These are phyloP conservation scores for Phylloporus arenicola DNA, from an alignment of 768 basidiomycete species.

Conservation along the genomic window DNA sequence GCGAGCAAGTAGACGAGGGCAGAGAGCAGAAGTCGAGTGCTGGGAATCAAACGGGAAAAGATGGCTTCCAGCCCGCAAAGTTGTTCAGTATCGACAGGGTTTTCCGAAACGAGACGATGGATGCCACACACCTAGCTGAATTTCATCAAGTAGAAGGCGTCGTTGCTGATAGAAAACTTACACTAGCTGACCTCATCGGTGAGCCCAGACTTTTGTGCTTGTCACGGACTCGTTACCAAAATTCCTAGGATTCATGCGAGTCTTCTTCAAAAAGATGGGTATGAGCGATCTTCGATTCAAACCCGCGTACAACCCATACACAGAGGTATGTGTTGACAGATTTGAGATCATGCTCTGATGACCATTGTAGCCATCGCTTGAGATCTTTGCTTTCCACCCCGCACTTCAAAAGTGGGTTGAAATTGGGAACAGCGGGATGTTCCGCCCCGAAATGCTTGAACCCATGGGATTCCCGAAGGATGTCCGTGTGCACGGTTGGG, in stretches of 20 bases:
- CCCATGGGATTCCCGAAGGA: conserved; percentile 98
- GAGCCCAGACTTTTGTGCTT: conserved; percentile 13
- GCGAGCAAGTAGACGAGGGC: conserved; percentile 41
- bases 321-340: conserved; percentile 54
- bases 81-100: conserved; percentile 97
- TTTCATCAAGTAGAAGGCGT: conserved; percentile 99
- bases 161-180: conserved; percentile 88
- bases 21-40: conserved; percentile 3
- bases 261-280: conserved; percentile 98
- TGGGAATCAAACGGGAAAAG: conserved; percentile 31
- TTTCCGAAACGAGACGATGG: conserved; percentile 97
- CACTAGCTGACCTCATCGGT: conserved; percentile 95
- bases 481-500: conserved; percentile 96
- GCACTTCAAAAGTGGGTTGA: conserved; percentile 93
- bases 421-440: conserved; percentile 99
- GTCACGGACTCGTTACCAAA: neutral
- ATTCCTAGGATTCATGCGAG: conserved; percentile 86
- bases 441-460: conserved; percentile 98
- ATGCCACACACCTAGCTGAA: conserved; percentile 96
- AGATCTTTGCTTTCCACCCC: conserved; percentile 98
- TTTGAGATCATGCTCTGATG: neutral
- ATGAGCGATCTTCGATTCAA: conserved; percentile 93
- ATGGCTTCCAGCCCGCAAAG: conserved; percentile 88
- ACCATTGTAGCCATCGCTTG: conserved; percentile 72
- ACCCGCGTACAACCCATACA: conserved; percentile 98